Conservation (phyloP, 805 yeast genomes). For the Ogataea nonfermentans region DNA sequence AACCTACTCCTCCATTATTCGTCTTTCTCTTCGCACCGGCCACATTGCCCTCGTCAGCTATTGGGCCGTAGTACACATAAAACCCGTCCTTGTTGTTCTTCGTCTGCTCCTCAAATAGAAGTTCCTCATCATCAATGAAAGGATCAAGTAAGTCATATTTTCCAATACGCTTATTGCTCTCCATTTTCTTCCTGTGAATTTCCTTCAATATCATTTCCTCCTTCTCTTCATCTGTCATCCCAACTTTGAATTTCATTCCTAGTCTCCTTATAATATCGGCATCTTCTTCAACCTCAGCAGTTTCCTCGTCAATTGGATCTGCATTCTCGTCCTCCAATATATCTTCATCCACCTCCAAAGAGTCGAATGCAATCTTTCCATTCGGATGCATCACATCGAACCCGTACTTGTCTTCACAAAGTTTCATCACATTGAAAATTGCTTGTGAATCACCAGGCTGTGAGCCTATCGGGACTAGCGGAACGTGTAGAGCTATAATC, state of each 20-base stretch:
- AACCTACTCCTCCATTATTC: conserved; percentile 3
- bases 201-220: conserved; percentile 32
- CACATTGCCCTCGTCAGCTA: conserved; percentile 54
- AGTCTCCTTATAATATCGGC: conserved; percentile 34
- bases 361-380: conserved; percentile 54
- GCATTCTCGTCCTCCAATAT: conserved; percentile 36
- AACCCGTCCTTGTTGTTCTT: conserved; percentile 94
- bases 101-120: conserved; percentile 89
- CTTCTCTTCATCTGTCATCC: conserved; percentile 35
- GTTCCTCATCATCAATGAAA: conserved; percentile 92
- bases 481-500: conserved; percentile 55
- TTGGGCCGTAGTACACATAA: conserved; percentile 91
- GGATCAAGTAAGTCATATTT: conserved; percentile 93
- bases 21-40: conserved; percentile 12
- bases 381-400: conserved; percentile 69
- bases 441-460: conserved; percentile 55
- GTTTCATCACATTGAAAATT: conserved; percentile 65
- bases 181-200: conserved; percentile 40
- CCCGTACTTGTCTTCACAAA: conserved; percentile 84
- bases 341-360: conserved; percentile 51
- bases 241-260: conserved; percentile 31
- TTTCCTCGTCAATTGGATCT: conserved; percentile 12
- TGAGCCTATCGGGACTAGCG: conserved; percentile 47
- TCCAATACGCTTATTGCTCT: conserved; percentile 71
- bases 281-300: conserved; percentile 35